Evolutionary conservation across 2,329 filamentous ascomycete genomes (phyloP).

Genomic region (Clonostachys rhizophaga): DNA sequence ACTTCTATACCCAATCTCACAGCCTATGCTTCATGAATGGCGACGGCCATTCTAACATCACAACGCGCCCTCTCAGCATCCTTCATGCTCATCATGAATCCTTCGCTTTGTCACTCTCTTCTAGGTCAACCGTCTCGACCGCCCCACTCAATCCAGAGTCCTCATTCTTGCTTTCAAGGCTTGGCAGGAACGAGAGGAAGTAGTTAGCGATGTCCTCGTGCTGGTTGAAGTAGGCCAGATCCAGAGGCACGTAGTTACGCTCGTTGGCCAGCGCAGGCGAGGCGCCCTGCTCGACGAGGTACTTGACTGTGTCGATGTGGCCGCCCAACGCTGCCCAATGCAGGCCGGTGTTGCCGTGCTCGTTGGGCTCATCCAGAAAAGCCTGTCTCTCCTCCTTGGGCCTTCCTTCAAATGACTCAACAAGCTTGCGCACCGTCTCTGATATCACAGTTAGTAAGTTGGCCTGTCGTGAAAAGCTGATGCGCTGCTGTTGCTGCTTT

Average conservation of each 20-base stretch:
- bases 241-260: slow-evolving; percentile 76
- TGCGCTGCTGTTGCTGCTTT: too few relatives aligned
- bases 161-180: slow-evolving; percentile 41
- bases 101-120: slow-evolving; percentile 1
- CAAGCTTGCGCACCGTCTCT: slow-evolving; percentile 40
- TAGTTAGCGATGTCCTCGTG: slow-evolving; percentile 62
- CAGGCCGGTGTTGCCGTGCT: slow-evolving; percentile 82
- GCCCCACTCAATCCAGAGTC: slow-evolving; percentile 34
- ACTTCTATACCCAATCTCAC: too few relatives aligned
- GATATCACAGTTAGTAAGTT: neutral
- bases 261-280: slow-evolving; percentile 75
- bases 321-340: slow-evolving; percentile 94
- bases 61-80: too few relatives aligned
- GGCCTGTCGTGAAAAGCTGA: neutral
- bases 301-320: slow-evolving; percentile 74
- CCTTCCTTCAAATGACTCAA: slow-evolving; percentile 33
- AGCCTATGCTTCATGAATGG: too few relatives aligned
- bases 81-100: too few relatives aligned
- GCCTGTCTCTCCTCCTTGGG: slow-evolving; percentile 35
- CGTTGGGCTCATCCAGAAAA: slow-evolving; percentile 67
- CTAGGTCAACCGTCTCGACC: slow-evolving; percentile 30
- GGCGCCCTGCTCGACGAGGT: slow-evolving; percentile 71
- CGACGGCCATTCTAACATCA: too few relatives aligned
- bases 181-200: slow-evolving; percentile 44
- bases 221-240: slow-evolving; percentile 67